These are phyloP conservation scores for Scutellaria galericulata DNA, from an alignment of 257 asterid genomes.

Conservation along the genomic window DNA sequence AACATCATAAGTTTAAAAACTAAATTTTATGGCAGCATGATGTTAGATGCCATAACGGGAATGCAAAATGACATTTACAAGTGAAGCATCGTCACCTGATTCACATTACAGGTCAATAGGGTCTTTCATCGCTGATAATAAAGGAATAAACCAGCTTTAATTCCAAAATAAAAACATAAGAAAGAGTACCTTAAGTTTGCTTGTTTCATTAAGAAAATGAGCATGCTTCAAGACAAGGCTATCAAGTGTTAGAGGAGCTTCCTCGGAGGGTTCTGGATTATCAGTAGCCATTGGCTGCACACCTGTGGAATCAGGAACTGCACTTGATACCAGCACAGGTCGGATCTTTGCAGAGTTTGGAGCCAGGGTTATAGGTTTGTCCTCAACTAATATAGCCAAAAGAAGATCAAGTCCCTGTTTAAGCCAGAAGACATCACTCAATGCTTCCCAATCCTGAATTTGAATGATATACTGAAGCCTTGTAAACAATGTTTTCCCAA, in stretches of 20 bases:
- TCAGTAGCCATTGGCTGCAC: slow-evolving; percentile 83
- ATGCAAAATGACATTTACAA: slow-evolving; percentile 12
- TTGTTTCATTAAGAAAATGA: slow-evolving; percentile 78
- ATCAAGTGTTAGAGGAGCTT: slow-evolving; percentile 82
- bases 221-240: slow-evolving; percentile 82
- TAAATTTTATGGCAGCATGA: slow-evolving; percentile 15
- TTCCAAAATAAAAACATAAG: slow-evolving; percentile 20
- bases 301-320: slow-evolving; percentile 60
- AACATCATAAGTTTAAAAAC: slow-evolving; percentile 22
- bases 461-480: slow-evolving; percentile 96
- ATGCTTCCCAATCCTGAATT: slow-evolving; percentile 96
- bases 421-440: slow-evolving; percentile 98
- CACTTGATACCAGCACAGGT: slow-evolving; percentile 64
- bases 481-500: slow-evolving; percentile 83
- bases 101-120: slow-evolving; percentile 9
- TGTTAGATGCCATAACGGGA: slow-evolving; percentile 1
- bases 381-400: slow-evolving; percentile 91
- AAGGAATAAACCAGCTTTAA: slow-evolving; percentile 13
- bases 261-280: slow-evolving; percentile 74
- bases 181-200: slow-evolving; percentile 83
- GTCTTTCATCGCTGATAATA: slow-evolving; percentile 1
- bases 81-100: slow-evolving; percentile 20
- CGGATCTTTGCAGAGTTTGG: slow-evolving; percentile 95
- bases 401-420: slow-evolving; percentile 99
- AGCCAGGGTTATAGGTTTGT: slow-evolving; percentile 91